These are phyloP conservation scores for Ustilago vetiveriae DNA, from an alignment of 1,284 basidiomycete species.

Conservation along the genomic window DNA sequence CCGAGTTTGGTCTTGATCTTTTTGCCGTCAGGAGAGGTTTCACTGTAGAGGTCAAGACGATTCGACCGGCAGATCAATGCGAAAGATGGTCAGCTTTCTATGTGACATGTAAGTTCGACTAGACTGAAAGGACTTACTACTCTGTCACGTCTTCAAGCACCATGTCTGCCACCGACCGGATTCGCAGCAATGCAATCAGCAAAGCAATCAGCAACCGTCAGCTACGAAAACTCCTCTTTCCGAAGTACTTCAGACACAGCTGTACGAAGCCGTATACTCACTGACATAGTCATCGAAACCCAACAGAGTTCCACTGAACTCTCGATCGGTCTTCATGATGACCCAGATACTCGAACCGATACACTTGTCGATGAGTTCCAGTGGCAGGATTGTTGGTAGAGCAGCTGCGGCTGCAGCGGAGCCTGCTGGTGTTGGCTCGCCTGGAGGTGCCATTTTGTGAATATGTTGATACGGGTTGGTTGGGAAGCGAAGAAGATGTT, in stretches of 20 bases:
- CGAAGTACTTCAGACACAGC: too few species aligned
- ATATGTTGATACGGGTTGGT: too few species aligned
- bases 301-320: constrained; percentile 83
- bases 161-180: constrained; percentile 95
- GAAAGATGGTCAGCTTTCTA: not conserved
- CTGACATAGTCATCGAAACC: constrained; percentile 99
- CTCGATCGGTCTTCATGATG: constrained; percentile 66
- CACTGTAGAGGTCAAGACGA: constrained; percentile 71
- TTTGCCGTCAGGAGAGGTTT: constrained; percentile 81
- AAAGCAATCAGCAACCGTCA: not conserved
- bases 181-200: too few species aligned
- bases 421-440: constrained; percentile 39
- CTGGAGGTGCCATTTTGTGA: constrained; percentile 37
- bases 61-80: not conserved
- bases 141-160: constrained; percentile 96
- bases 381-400: constrained; percentile 59
- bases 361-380: constrained; percentile 67
- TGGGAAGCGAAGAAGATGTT: constrained; percentile 4
- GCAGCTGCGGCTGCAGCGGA: constrained; percentile 37
- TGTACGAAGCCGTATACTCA: constrained; percentile 72
- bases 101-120: not conserved
- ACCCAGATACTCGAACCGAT: constrained; percentile 68
- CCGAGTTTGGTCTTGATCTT: constrained; percentile 83
- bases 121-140: constrained; percentile 74
- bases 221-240: too few species aligned